Base-by-base conservation (phyloP, 139 green algal genomes). In the Pseudopediastrum boryanum region DNA sequence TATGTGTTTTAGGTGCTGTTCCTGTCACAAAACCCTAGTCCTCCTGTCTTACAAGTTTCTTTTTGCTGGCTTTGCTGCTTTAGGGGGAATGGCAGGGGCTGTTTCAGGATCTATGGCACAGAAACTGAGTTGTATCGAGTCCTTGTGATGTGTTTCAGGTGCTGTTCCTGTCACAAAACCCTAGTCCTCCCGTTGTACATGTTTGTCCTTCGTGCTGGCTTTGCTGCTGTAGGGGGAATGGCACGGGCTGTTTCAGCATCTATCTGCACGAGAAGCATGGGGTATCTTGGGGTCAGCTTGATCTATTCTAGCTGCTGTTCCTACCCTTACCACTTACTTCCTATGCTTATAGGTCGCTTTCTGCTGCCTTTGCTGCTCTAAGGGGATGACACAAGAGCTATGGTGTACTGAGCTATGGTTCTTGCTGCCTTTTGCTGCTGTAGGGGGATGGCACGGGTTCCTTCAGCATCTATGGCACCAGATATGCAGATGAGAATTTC, bases 401-500 rank as follows among this genome's bases (percentile, higher is more conserved):
- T 8, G 62, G 44, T n/a, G 65, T 56, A 7, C 25, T 5, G 46
- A 50, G 23, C 9, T 44, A 31, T 76, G 43, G 8, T 56, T 7
- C 65, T 38, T 74, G 27, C 21, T 35, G 35, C 39, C 41, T 8
- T 46, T 10, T 35, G 13, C 44, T 7, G 39, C 0, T 52, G 35
- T 86, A 93, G 88, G 92, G 94, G 2, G 94, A 98, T 84, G 96
- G 96, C 71, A 99, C 94, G 12, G 96, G 96, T 0, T 94, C 82
- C 52, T 67, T 96, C 2, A 94, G 85, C 79, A 99, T 99, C 52
- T 99, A 99, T 75, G 96, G 97, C 43, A 94, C 64, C 44, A 88
- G 90, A 13, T 99, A 97, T 88, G 88, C 89, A 31, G 96, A 99
- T 77, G 96, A 99, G 65, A 94, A 93, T 69, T 99, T 99, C 75